Percentiles rank a stretch among this genome's conserved stretches.
phyloP scores from a whole-genome alignment of 73 alveolate genomes.

The Symbiodinium natans region DNA sequence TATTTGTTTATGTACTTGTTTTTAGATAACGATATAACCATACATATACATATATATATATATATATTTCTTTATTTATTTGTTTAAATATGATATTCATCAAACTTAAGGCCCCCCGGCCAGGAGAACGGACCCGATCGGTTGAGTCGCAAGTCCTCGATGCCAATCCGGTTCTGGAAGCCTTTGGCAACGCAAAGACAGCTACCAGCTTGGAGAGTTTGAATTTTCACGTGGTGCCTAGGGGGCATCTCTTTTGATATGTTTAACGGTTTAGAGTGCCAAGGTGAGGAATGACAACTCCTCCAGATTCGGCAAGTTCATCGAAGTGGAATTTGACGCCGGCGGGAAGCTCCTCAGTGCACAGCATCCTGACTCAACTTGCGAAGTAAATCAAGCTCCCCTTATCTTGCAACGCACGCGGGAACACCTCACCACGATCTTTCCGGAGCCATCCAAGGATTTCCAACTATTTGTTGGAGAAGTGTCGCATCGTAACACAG shows the following conservation, averaged over 20 bases:
- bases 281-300: constrained; percentile 96
- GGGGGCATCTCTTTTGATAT: background rate
- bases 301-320: constrained; percentile 98
- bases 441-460: too few relatives aligned
- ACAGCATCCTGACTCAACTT: constrained; percentile 5
- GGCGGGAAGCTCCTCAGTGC: constrained; percentile 83
- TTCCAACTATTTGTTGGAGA: constrained; percentile 98
- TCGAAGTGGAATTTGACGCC: constrained; percentile 95
- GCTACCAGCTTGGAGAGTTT: background rate
- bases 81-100: too few relatives aligned
- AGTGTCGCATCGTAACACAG: constrained; percentile 64
- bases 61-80: too few relatives aligned
- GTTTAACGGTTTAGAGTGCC: background rate
- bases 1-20: too few relatives aligned
- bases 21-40: too few relatives aligned
- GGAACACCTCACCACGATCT: constrained; percentile 98
- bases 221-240: background rate
- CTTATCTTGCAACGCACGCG: background rate
- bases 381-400: background rate
- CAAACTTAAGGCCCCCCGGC: background rate
- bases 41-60: too few relatives aligned
- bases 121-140: constrained; percentile 13
- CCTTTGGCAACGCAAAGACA: constrained; percentile 98
- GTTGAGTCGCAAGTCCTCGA: constrained; percentile 97
- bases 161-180: constrained; percentile 99